Evolutionary conservation across 768 basidiomycete species (phyloP), one percentile per base, ranked within the genome.

Genomic region (Lentinula raphanica): DNA sequence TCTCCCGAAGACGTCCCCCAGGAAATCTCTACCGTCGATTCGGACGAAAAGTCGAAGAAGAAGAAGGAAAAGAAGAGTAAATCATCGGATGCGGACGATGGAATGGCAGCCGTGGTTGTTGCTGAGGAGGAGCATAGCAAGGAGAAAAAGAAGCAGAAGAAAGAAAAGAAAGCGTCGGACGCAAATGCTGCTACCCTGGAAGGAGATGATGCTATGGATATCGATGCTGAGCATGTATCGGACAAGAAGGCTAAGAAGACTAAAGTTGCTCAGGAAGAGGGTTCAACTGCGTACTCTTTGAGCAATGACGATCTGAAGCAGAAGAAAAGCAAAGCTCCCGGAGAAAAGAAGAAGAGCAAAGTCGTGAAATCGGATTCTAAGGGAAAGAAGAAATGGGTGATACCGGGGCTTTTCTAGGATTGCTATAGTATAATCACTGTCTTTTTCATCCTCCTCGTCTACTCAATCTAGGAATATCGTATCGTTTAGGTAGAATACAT

Each of bases 351-450:
- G 72, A 87, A 85, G 69, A 77, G 72, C 53, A 76, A 71, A 60
- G 59, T 73, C 9, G 58, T 69, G 9, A 71, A 72, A 58, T 59
- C 66, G 53, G 74, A 71, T 9, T 70, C 72, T 28, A 82, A 79
- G 69, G 82, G 79, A 58, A 79, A 78, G 36, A 88, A 88, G 74
- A n/a, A n/a, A n/a, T n/a, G n/a, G n/a, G n/a, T n/a, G n/a, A n/a
- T n/a, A n/a, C n/a, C n/a, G n/a, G n/a, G n/a, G n/a, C n/a, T n/a
- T n/a, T n/a, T n/a, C n/a, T n/a, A n/a, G n/a, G n/a, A n/a, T n/a
- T n/a, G n/a, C n/a, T n/a, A n/a, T n/a, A n/a, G n/a, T n/a, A n/a
- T n/a, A n/a, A n/a, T n/a, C n/a, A n/a, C n/a, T n/a, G n/a, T n/a
- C n/a, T n/a, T n/a, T n/a, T n/a, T n/a, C n/a, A n/a, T n/a, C n/a